Evolutionary conservation across 2,329 filamentous ascomycete genomes (phyloP), one percentile per base, ranked within the genome.

Genomic region (Trematosphaeria pertusa): DNA sequence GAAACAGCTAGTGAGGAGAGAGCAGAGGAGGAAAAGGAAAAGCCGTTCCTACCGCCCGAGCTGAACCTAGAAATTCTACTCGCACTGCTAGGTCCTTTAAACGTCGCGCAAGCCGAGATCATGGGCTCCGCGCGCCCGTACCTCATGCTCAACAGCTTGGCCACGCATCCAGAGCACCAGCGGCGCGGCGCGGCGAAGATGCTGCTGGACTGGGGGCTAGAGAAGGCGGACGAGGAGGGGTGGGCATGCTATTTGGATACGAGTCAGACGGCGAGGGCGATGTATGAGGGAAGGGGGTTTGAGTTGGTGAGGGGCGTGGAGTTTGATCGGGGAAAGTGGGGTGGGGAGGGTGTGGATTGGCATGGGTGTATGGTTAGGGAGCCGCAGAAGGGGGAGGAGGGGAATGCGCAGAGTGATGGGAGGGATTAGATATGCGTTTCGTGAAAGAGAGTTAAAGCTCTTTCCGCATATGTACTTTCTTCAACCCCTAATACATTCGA

Each of bases 21-120:
- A 36, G 7, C 22, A 26, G 47, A 51, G n/a, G 40, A 46, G 6
- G 21, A 35, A n/a, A 33, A 41, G 19, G 28, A 26, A 15, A 83
- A 89, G 18, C 82, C 96, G 42, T 86, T 89, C 43, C 80, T 96
- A 22, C 93, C 93, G 1, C 87, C 89, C 0, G 89, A 90, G 54
- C 19, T 67, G 9, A 59, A 59, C 3, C 40, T 64, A 2, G 59
- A 65, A n/a, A 62, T 58, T 7, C 37, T 70, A 2, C 18, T 14
- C 0, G 67, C 71, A 3, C 40, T 67, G 0, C 47, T 70, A 2
- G 48, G 41, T 3, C 65, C 65, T 5, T 37, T 70, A 1, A 45
- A 59, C 2, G 54, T 41, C 3, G 62, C 62, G 5, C 49, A 61
- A 14, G 28, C 52, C 3, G 57, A 62, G 9, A 62, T 67, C 22